These are phyloP conservation scores for Spirogloea muscicola DNA, from an alignment of 139 green algal species.

Conservation along the genomic window DNA sequence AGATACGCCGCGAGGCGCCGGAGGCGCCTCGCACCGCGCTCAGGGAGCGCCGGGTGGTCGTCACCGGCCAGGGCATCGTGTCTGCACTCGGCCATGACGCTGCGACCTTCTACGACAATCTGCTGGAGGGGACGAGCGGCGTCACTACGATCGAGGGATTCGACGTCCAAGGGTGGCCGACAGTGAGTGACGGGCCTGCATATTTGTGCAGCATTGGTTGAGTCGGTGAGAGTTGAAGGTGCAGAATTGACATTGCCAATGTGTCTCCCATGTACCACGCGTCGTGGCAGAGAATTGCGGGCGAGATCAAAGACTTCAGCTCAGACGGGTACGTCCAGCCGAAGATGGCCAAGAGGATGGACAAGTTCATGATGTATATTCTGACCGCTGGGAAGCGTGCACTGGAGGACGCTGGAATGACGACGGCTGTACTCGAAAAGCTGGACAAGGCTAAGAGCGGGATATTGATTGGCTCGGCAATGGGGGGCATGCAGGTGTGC, in stretches of 20 bases:
- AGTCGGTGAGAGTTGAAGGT: too few relatives aligned
- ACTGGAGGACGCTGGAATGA: conserved; percentile 35
- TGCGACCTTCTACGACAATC: conserved; percentile 81
- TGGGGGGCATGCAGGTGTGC: conserved; percentile 85
- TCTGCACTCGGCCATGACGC: conserved; percentile 53
- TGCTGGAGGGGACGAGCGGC: conserved; percentile 84
- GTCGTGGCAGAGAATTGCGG: conserved; percentile 80
- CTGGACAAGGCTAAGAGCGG: conserved; percentile 82
- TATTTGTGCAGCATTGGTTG: neutral
- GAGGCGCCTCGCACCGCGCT: conserved; percentile 2
- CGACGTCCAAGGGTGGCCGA: conserved; percentile 85
- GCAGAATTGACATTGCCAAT: too few relatives aligned
- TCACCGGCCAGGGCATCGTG: conserved; percentile 57
- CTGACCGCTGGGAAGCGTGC: conserved; percentile 86
- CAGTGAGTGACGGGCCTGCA: conserved; percentile 28
- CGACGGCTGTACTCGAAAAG: conserved; percentile 66
- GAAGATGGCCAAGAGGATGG: conserved; percentile 91
- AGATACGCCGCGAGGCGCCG: neutral
- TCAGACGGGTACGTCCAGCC: conserved; percentile 77
- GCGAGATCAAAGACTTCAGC: conserved; percentile 89
- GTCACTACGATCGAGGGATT: conserved; percentile 83
- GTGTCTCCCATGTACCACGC: too few relatives aligned
- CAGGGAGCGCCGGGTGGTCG: conserved; percentile 47
- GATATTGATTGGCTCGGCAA: conserved; percentile 89
- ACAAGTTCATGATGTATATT: conserved; percentile 92